phyloP scores from a whole-genome alignment of 768 basidiomycete species.

The Amylocystis lapponica region DNA sequence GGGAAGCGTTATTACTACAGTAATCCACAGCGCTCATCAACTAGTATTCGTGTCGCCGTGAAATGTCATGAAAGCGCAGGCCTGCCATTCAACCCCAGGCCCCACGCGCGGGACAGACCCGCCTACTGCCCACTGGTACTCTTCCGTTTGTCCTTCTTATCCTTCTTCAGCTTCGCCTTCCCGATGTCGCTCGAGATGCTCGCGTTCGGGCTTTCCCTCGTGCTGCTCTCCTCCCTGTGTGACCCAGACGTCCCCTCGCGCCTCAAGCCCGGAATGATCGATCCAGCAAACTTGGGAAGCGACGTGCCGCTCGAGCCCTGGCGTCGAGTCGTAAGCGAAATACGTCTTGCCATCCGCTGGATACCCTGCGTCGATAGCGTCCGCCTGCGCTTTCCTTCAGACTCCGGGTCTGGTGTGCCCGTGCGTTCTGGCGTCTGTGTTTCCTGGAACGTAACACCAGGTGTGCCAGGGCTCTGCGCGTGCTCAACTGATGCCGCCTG shows the following conservation, averaged over 20 bases:
- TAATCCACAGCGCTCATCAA: too few relatives aligned
- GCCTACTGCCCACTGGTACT: conserved; percentile 27
- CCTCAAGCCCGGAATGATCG: conserved; percentile 47
- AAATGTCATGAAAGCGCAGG: too few relatives aligned
- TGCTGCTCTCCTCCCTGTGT: conserved; percentile 16
- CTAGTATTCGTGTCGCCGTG: too few relatives aligned
- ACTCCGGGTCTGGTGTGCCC: conserved; percentile 66
- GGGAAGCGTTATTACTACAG: too few relatives aligned
- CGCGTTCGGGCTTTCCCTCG: conserved; percentile 48
- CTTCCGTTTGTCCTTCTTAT: conserved; percentile 54
- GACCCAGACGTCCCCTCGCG: conserved; percentile 40
- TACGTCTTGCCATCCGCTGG: conserved; percentile 69
- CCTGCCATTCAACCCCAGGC: too few relatives aligned
- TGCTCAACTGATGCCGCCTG: conserved; percentile 25
- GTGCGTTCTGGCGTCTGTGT: conserved; percentile 55
- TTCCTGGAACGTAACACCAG: conserved; percentile 65
- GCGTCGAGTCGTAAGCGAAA: conserved; percentile 60
- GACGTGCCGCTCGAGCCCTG: conserved; percentile 42
- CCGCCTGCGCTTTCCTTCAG: conserved; percentile 74
- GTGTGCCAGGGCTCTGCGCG: conserved; percentile 17
- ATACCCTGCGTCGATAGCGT: conserved; percentile 79
- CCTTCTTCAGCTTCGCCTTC: conserved; percentile 39
- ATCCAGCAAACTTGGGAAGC: conserved; percentile 32
- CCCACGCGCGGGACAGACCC: too few relatives aligned
- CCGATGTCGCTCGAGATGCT: conserved; percentile 52